Base-by-base conservation (phyloP, 345 rosid genomes). In the Eucalyptus polyanthemos region DNA sequence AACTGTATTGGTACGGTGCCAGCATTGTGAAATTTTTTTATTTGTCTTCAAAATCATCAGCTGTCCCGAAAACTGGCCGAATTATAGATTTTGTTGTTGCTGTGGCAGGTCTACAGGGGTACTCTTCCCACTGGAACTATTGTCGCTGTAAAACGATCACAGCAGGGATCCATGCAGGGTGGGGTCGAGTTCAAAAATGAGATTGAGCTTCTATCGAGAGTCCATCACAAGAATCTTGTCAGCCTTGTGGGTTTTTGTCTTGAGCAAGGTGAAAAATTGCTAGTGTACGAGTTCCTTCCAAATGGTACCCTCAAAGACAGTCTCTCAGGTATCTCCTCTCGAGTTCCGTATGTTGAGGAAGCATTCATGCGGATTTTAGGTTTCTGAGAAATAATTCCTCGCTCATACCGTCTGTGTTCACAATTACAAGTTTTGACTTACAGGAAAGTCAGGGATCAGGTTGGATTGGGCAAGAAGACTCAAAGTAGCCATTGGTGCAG, bases 381-480 rank as follows among this genome's bases (percentile, higher is more conserved):
- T 19, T 22, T 86, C 2, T 5, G 11, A 19, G 25, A 19, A 72
- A 72, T 11, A 72, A 72, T 72, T 49, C 45, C 49, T 47, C 80
- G 24, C 16, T 56, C 51, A 54, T 56, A 44, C 51, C n/a, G 1
- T 83, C 62, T 50, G 27, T 50, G 27, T 31, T 72, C 81, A 72
- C 81, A 72, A 37, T 24, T 72, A 19, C 81, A 11, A 37, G 81
- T 37, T 72, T 34, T 1, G 8, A 37, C n/a, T 81, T 88, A 89
- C 94, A 98, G 99, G 99, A 76, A 95, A 93, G 92, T 90, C 93
- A 17, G 99, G 99, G 81, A 97, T 98, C 89, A 92, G 93, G 89
- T 60, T 98, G 87, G 99, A 96, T 29, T 98, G 99, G 99, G 15
- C 90, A 67, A 92, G 96, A 92, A 94, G 99, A 90, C 99, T 97